phyloP scores from a whole-genome alignment of 257 asterid genomes.

The Solanum microdontum region DNA sequence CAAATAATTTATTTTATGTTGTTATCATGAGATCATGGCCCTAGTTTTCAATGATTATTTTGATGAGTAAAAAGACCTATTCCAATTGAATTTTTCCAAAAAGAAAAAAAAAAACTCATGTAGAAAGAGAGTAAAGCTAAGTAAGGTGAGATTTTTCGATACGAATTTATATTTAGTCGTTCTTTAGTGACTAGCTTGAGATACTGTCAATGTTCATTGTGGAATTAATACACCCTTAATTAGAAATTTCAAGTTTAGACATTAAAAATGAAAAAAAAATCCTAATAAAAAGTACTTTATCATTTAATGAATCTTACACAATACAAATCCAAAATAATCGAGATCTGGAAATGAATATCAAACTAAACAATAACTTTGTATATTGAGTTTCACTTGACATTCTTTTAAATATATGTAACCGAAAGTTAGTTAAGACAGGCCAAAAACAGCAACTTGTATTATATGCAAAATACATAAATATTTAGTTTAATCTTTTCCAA shows the following conservation, averaged over 20 bases:
- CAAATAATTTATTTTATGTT: not conserved
- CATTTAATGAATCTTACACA: too few relatives aligned
- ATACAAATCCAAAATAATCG: not conserved
- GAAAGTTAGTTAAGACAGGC: not conserved
- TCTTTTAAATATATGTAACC: not conserved
- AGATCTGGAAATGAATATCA: rapidly evolving
- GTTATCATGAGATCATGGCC: not conserved
- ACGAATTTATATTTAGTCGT: not conserved
- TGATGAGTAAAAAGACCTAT: not conserved
- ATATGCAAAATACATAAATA: not conserved
- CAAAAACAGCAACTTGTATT: not conserved
- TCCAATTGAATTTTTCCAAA: not conserved
- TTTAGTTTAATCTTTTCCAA: not conserved
- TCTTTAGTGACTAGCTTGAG: too few relatives aligned
- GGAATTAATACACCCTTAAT: too few relatives aligned
- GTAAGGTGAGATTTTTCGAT: too few relatives aligned
- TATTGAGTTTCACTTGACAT: not conserved
- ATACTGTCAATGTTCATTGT: too few relatives aligned
- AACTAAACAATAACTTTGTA: not conserved
- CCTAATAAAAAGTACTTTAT: too few relatives aligned
- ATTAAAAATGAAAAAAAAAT: too few relatives aligned
- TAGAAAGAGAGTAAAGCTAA: too few relatives aligned
- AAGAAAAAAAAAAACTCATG: not conserved
- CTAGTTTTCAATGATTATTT: not conserved
- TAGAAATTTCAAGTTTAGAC: too few relatives aligned